These are phyloP conservation scores for Colletotrichum echinochloae DNA, from an alignment of 2,329 filamentous ascomycete genomes.

Conservation along the genomic window DNA sequence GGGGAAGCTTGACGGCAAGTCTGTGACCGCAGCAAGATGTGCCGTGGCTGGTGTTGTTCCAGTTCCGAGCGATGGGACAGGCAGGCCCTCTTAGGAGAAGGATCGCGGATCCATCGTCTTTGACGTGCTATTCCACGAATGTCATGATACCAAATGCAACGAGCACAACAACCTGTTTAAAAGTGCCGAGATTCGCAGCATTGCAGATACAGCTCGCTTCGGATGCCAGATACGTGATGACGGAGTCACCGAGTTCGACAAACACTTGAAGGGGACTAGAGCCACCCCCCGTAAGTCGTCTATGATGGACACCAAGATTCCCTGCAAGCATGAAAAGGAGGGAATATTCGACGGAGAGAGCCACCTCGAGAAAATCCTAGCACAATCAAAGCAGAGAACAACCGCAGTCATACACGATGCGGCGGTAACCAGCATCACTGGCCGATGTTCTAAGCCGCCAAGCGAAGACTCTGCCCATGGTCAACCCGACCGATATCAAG, in stretches of 20 bases:
- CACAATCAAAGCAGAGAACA: not conserved
- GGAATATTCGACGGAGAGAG: not conserved
- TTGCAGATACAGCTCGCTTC: conserved; percentile 31
- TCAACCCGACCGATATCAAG: conserved; percentile 21
- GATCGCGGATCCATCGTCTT: conserved; percentile 21
- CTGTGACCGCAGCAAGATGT: conserved; percentile 4
- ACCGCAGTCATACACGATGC: conserved; percentile 28
- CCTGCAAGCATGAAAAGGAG: not conserved
- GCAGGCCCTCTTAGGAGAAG: conserved; percentile 22
- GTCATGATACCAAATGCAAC: conserved; percentile 21
- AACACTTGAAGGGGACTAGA: conserved; percentile 7
- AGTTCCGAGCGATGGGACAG: not conserved
- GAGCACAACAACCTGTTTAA: conserved; percentile 14
- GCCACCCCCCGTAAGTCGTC: conserved; percentile 33
- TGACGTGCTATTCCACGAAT: conserved; percentile 31
- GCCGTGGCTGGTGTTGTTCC: not conserved
- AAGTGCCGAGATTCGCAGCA: conserved; percentile 37
- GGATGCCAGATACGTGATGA: conserved; percentile 7
- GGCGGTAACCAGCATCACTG: conserved; percentile 11
- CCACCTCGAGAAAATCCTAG: not conserved
- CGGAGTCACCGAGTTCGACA: conserved; percentile 8
- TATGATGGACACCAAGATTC: conserved; percentile 11
- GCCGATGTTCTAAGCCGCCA: not conserved
- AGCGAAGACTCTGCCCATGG: no score
- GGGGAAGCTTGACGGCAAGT: not conserved